These are phyloP conservation scores for Mallotus repandus DNA, from an alignment of 441 rosid species.

Conservation along the genomic window DNA sequence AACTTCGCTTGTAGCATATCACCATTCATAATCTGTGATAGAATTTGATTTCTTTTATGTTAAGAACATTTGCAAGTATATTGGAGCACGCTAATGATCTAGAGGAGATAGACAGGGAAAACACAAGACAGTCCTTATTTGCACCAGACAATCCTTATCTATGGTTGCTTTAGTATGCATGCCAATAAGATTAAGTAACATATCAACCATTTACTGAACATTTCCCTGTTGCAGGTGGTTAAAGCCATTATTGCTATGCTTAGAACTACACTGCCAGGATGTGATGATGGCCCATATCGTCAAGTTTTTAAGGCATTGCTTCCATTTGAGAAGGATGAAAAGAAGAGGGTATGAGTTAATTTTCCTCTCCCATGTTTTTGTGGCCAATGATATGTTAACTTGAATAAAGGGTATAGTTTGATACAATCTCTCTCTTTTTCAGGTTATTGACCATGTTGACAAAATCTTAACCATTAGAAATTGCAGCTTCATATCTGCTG, in stretches of 20 bases:
- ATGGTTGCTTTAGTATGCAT: background rate
- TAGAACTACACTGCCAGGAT: constrained; percentile 66
- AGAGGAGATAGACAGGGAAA: background rate
- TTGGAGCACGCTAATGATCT: background rate
- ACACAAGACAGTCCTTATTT: background rate
- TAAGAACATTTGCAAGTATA: background rate
- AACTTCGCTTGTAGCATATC: background rate
- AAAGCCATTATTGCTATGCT: constrained; percentile 81
- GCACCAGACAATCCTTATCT: background rate
- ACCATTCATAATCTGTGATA: background rate
- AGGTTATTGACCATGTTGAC: constrained; percentile 81
- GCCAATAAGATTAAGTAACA: background rate
- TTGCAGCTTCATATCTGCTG: constrained; percentile 79
- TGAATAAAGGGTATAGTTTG: background rate
- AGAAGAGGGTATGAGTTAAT: constrained; percentile 54
- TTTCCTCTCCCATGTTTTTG: constrained; percentile 7
- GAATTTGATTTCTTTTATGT: background rate
- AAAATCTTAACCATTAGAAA: constrained; percentile 68
- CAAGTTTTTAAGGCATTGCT: constrained; percentile 90
- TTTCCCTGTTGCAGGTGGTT: constrained; percentile 51
- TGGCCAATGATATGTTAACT: constrained; percentile 1
- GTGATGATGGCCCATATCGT: constrained; percentile 80
- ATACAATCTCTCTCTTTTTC: constrained; percentile 25
- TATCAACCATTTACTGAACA: constrained; percentile 16
- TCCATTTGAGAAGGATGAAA: constrained; percentile 84